A percentile compares a stretch with the other conserved stretches of the same genome.
Conservation (phyloP, 192 early-diverging fungal genomes). For the Backusella tarrabulga region DNA sequence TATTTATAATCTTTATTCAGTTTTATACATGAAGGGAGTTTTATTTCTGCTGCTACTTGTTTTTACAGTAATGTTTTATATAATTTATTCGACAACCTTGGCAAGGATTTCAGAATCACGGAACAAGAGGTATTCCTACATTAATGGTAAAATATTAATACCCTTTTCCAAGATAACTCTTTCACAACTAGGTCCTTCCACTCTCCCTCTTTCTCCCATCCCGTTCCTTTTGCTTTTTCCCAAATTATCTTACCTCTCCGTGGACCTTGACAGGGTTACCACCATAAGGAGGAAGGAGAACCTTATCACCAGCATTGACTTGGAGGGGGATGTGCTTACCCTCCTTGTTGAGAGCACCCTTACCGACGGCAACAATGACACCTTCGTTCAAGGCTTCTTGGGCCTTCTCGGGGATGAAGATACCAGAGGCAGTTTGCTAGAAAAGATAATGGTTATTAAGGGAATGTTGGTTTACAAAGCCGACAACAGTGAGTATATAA, state of each 20-base stretch:
- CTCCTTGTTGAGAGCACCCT: slow-evolving; percentile 86
- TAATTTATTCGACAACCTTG: slow-evolving; percentile 66
- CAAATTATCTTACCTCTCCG: slow-evolving; percentile 50
- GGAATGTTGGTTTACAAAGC: not conserved
- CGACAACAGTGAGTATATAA: not conserved
- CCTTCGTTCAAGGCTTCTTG: slow-evolving; percentile 97
- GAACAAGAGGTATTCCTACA: slow-evolving; percentile 82
- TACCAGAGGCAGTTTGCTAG: slow-evolving; percentile 92
- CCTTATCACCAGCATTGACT: slow-evolving; percentile 89
- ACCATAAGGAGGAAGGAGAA: slow-evolving; percentile 95
- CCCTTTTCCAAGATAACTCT: not conserved
- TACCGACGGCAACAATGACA: slow-evolving; percentile 90
- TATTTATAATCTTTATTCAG: not conserved
- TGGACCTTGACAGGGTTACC: slow-evolving; percentile 91
- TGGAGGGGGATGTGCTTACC: slow-evolving; percentile 79
- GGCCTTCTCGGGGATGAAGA: slow-evolving; percentile 99
- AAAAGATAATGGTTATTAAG: not conserved
- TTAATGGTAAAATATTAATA: not conserved
- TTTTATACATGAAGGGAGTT: not conserved
- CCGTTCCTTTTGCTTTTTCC: not conserved
- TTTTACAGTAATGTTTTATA: not conserved
- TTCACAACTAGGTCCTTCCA: not conserved
- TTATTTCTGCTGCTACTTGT: not conserved
- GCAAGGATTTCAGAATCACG: slow-evolving; percentile 94
- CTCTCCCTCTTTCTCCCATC: not conserved